phyloP scores from a whole-genome alignment of 331 rosid species.

The Rosa hybrid region DNA sequence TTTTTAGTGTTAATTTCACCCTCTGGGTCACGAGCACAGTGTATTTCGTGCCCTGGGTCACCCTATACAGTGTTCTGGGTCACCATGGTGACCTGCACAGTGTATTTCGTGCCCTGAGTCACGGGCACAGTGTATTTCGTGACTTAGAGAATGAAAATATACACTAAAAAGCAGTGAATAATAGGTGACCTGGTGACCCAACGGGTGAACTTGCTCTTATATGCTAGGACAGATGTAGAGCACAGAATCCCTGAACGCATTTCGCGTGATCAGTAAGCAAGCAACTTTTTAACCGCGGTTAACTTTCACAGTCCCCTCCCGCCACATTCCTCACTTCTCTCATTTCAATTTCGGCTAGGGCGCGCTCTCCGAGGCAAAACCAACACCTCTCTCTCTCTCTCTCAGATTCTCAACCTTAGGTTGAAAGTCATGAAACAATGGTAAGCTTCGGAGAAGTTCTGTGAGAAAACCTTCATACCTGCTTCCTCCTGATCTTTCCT shows the following conservation, averaged over 20 bases:
- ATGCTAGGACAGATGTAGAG: too few relatives aligned
- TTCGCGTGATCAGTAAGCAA: background rate
- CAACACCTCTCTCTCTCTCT: constrained; percentile 1
- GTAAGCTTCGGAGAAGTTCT: constrained; percentile 20
- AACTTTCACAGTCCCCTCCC: background rate
- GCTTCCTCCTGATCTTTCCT: constrained; percentile 29
- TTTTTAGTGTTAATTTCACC: too few relatives aligned
- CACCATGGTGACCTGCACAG: too few relatives aligned
- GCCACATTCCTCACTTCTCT: background rate
- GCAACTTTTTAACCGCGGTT: background rate
- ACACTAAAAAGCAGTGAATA: too few relatives aligned
- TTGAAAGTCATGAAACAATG: constrained; percentile 35
- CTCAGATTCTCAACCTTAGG: constrained; percentile 9
- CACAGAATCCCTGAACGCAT: background rate
- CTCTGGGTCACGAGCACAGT: too few relatives aligned
- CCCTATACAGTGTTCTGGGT: too few relatives aligned
- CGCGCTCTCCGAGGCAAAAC: background rate
- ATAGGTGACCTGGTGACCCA: too few relatives aligned
- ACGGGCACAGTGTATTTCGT: too few relatives aligned
- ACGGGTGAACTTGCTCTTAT: too few relatives aligned
- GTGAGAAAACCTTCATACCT: background rate
- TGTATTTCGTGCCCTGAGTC: too few relatives aligned
- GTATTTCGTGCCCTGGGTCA: too few relatives aligned
- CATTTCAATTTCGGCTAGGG: background rate
- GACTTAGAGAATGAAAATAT: too few relatives aligned